These are phyloP conservation scores for Achaetomium macrosporum DNA, from an alignment of 2,329 filamentous ascomycete genomes.

Conservation along the genomic window DNA sequence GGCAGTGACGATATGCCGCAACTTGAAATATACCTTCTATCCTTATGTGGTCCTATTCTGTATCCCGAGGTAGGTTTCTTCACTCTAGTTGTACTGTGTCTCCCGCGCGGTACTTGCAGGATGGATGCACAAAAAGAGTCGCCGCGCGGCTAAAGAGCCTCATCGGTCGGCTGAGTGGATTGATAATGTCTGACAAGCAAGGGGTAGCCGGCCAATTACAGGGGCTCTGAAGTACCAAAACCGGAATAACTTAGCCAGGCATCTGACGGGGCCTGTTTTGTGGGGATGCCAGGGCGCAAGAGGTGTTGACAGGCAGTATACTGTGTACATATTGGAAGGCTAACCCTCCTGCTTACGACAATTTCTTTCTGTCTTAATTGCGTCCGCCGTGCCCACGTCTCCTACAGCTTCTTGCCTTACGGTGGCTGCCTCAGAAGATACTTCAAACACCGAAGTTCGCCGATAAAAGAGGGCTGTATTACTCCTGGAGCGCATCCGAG, in stretches of 20 bases:
- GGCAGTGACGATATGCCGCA: background rate
- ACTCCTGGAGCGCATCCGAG: no score
- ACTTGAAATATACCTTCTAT: background rate
- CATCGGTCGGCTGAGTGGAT: background rate
- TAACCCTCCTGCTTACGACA: no score
- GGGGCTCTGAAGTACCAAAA: background rate
- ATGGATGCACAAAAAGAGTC: background rate
- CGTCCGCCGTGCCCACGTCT: no score
- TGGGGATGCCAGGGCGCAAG: background rate
- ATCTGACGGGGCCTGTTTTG: background rate
- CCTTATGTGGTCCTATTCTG: background rate
- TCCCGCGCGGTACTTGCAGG: background rate
- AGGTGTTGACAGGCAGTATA: no score
- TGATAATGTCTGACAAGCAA: slow-evolving; percentile 1
- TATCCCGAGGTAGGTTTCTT: no score
- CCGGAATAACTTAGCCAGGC: background rate
- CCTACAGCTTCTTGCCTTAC: no score
- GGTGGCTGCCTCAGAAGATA: no score
- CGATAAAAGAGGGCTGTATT: no score
- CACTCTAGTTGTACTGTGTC: background rate
- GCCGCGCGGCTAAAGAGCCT: slow-evolving; percentile 12
- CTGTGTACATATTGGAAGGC: no score
- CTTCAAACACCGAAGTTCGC: no score
- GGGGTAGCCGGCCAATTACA: slow-evolving; percentile 1
- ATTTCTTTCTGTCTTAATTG: no score